A percentile compares a stretch with the other conserved stretches of the same genome.
These are phyloP conservation scores for Candolleomyces aberdarensis DNA, from an alignment of 768 basidiomycete species.

Conservation along the genomic window DNA sequence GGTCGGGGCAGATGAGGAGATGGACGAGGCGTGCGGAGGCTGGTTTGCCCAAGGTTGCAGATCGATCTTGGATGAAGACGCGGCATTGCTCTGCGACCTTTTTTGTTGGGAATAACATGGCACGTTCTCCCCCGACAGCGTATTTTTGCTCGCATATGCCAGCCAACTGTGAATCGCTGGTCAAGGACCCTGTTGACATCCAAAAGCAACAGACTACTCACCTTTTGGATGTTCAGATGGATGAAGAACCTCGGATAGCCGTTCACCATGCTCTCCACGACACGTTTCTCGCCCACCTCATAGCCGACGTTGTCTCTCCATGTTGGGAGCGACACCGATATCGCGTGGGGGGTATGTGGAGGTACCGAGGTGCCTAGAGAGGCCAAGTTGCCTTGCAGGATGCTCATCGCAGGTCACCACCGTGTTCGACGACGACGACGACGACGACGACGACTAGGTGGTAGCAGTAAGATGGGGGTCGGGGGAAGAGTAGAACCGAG, in stretches of 20 bases:
- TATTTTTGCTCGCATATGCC: conserved; percentile 76
- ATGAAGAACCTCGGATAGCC: conserved; percentile 97
- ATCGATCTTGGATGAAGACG: conserved; percentile 60
- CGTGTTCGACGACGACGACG: too few relatives aligned
- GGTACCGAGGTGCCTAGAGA: conserved; percentile 55
- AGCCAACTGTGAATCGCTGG: conserved; percentile 57
- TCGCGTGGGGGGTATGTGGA: conserved; percentile 78
- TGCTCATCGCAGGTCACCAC: neutral
- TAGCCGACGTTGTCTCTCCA: conserved; percentile 92
- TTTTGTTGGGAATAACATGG: conserved; percentile 77
- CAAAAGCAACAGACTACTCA: conserved; percentile 28
- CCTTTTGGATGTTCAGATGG: conserved; percentile 81
- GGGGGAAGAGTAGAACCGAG: too few relatives aligned
- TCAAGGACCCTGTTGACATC: neutral
- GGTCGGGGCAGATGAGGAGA: conserved; percentile 66
- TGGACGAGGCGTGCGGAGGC: conserved; percentile 59
- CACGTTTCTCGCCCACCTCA: conserved; percentile 82
- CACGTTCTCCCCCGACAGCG: conserved; percentile 63
- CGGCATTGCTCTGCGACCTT: conserved; percentile 73
- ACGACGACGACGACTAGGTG: too few relatives aligned
- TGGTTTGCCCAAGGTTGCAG: conserved; percentile 38
- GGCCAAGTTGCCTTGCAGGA: conserved; percentile 8
- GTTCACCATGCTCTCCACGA: conserved; percentile 75
- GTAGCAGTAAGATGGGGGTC: too few relatives aligned
- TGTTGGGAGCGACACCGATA: conserved; percentile 91